phyloP scores from a whole-genome alignment of 306 rosid genomes.

The Vigna trinervia region DNA sequence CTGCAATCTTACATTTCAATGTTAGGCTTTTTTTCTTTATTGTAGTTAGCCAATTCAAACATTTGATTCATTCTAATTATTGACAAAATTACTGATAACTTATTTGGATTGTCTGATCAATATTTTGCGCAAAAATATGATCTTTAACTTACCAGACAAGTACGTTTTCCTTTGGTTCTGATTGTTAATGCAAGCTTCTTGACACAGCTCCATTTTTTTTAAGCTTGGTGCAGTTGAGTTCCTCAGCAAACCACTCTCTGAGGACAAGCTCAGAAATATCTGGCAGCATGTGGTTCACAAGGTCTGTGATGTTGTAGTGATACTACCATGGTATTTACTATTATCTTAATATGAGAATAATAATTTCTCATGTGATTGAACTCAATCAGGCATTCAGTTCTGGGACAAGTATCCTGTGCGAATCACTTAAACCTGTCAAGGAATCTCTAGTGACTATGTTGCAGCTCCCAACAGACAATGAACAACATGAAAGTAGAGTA shows the following conservation, averaged over 20 bases:
- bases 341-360: slow-evolving; percentile 29
- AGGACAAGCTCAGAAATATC: slow-evolving; percentile 86
- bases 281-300: slow-evolving; percentile 99
- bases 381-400: slow-evolving; percentile 85
- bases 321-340: slow-evolving; percentile 7
- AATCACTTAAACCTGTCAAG: slow-evolving; percentile 68
- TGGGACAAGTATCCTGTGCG: slow-evolving; percentile 53
- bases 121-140: slow-evolving; percentile 2
- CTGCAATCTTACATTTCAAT: slow-evolving; percentile 23
- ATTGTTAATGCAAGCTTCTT: slow-evolving; percentile 38
- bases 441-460: slow-evolving; percentile 64
- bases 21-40: background rate
- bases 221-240: slow-evolving; percentile 97
- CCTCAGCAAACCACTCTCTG: slow-evolving; percentile 83
- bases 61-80: slow-evolving; percentile 23
- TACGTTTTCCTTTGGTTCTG: slow-evolving; percentile 19
- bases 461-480: slow-evolving; percentile 60
- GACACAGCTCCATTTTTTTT: slow-evolving; percentile 42
- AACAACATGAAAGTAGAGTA: slow-evolving; percentile 41
- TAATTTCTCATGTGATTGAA: slow-evolving; percentile 51
- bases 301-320: slow-evolving; percentile 58
- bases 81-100: background rate
- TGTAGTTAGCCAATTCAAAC: background rate
- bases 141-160: slow-evolving; percentile 6
- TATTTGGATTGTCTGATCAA: slow-evolving; percentile 7